Evolutionary conservation across 2,329 filamentous ascomycete genomes (phyloP), one percentile per base, ranked within the genome.

Genomic region (Fonsecaea monophora): DNA sequence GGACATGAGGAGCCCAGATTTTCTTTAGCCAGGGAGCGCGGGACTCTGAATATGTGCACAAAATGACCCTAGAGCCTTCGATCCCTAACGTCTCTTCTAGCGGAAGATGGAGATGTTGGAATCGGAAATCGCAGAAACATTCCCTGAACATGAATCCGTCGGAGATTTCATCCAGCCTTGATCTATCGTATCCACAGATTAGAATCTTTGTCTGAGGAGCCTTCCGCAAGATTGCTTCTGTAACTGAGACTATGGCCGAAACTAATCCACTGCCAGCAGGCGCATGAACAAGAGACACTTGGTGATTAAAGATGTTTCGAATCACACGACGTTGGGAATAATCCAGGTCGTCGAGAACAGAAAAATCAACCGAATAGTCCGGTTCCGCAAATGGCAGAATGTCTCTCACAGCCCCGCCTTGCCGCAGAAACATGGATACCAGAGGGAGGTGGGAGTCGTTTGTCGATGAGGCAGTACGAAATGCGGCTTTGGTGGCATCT

Each of bases 291-390:
- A 60, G 58, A 10, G 58, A 60, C 35, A 38, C 45, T n/a, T 48
- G 45, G 34, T 60, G 38, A 15, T 35, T 25, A 18, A 60, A 60
- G 58, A 60, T 30, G 25, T 60, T 60, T 32, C 38, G 58, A n/a
- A 53, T 53, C n/a, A 48, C 58, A 4, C 32, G 30, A 3, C 37
- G 9, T 25, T n/a, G 45, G 15, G 45, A 53, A 1, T n/a, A 32
- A 30, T 53, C 18, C 25, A 53, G 34, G 18, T 34, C 2, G 18
- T 38, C 58, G 34, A 53, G 38, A 30, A 9, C 10, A 18, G 58
- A 53, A 13, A 53, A 60, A 15, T 60, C 45, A 42, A 60, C 34
- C 10, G 18, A 35, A 5, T 53, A 53, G 8, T 32, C 58, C 32
- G 34, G 9, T 53, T 60, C 42, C 9, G 42, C 45, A 18, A 60